These are phyloP conservation scores for Amauroascus verrucosus DNA, from an alignment of 2,329 filamentous ascomycete species.

Conservation along the genomic window DNA sequence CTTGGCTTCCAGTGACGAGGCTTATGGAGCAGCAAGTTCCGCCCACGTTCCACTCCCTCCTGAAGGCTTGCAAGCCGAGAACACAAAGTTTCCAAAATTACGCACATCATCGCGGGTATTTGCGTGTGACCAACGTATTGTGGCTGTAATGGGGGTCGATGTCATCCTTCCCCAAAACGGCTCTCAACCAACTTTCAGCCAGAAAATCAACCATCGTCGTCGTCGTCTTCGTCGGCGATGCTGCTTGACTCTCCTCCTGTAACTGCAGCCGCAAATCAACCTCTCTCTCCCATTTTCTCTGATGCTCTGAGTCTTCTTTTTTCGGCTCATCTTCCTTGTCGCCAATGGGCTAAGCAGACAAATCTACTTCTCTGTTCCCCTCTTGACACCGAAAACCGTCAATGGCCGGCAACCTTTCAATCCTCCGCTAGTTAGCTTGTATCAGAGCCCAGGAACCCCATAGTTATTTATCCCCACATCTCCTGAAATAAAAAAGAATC, in stretches of 20 bases:
- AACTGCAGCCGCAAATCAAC: too few relatives aligned
- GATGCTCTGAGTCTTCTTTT: neutral
- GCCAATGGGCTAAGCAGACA: neutral
- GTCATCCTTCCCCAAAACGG: neutral
- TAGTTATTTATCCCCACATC: constrained; percentile 1
- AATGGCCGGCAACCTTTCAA: neutral
- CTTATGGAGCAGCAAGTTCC: constrained; percentile 4
- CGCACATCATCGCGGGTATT: too few relatives aligned
- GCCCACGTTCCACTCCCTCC: constrained; percentile 1
- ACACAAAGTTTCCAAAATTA: neutral
- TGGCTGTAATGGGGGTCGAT: neutral
- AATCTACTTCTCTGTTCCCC: neutral
- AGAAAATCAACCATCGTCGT: too few relatives aligned
- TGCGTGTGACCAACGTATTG: neutral
- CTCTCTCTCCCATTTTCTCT: neutral
- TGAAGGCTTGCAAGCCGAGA: neutral
- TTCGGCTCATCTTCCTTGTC: neutral
- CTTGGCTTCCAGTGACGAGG: neutral
- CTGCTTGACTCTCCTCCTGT: too few relatives aligned
- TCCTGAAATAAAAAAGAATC: neutral
- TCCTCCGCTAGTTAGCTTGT: neutral
- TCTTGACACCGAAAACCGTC: neutral
- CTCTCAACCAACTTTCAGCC: neutral
- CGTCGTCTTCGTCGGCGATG: too few relatives aligned
- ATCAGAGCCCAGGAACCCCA: neutral